Evolutionary conservation across 306 rosid genomes (phyloP).

Genomic region (Quercus robur): DNA sequence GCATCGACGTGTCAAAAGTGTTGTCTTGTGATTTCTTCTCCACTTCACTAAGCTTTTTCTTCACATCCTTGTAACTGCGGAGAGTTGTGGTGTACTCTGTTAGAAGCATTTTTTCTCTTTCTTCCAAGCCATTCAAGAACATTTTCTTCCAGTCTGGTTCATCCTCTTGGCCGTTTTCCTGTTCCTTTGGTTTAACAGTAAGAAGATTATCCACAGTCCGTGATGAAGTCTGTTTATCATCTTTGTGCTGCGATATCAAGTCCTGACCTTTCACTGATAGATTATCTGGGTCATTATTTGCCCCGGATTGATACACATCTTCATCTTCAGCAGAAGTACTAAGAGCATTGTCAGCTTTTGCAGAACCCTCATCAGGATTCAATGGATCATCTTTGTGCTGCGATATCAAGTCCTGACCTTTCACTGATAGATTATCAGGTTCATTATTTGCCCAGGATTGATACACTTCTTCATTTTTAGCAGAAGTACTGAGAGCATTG

Average conservation of each 20-base stretch:
- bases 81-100: slow-evolving; percentile 78
- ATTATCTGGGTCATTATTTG: slow-evolving; percentile 12
- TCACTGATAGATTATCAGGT: slow-evolving; percentile 12
- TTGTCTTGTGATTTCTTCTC: slow-evolving; percentile 51
- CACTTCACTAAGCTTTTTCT: slow-evolving; percentile 60
- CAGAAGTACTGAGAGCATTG: slow-evolving; percentile 9
- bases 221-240: slow-evolving; percentile 18
- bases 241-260: slow-evolving; percentile 20
- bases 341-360: slow-evolving; percentile 10
- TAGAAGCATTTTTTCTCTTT: slow-evolving; percentile 61
- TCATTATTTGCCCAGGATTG: slow-evolving; percentile 12
- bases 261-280: slow-evolving; percentile 18
- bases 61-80: slow-evolving; percentile 73
- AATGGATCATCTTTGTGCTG: slow-evolving; percentile 19
- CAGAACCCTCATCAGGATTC: slow-evolving; percentile 21
- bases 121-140: slow-evolving; percentile 67
- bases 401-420: slow-evolving; percentile 19
- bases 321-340: slow-evolving; percentile 26
- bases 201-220: slow-evolving; percentile 20
- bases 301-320: slow-evolving; percentile 13
- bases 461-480: slow-evolving; percentile 24
- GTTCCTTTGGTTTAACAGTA: slow-evolving; percentile 26
- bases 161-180: slow-evolving; percentile 31
- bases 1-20: slow-evolving; percentile 40
- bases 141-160: slow-evolving; percentile 79